These are phyloP conservation scores for Pseudogymnoascus sp. DNA, from an alignment of 2,329 filamentous ascomycete species.

Conservation along the genomic window DNA sequence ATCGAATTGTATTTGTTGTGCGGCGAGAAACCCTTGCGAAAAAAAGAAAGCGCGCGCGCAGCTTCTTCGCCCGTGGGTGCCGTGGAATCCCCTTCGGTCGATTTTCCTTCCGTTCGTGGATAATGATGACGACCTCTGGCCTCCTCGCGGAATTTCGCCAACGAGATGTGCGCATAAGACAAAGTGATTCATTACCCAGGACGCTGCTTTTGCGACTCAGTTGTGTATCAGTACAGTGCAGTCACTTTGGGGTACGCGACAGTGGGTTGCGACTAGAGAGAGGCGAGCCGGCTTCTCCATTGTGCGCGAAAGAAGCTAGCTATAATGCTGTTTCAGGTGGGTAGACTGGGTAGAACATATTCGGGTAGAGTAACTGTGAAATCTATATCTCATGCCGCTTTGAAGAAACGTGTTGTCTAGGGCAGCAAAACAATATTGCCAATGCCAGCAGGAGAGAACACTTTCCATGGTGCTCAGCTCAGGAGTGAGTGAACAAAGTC, in stretches of 20 bases:
- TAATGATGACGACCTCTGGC: background rate
- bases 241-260: background rate
- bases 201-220: slow-evolving; percentile 3
- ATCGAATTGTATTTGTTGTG: background rate
- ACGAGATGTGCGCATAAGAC: background rate
- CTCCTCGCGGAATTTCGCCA: background rate
- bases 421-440: background rate
- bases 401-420: background rate
- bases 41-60: background rate
- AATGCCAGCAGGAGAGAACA: background rate
- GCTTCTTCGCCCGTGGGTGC: background rate
- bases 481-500: background rate
- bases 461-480: background rate
- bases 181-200: slow-evolving; percentile 4
- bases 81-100: background rate
- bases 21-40: background rate
- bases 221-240: background rate
- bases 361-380: background rate
- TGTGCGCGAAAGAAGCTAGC: background rate
- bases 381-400: background rate
- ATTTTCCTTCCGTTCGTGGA: background rate
- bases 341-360: background rate
- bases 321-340: background rate
- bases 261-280: background rate
- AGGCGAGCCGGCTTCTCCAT: background rate